phyloP scores from a whole-genome alignment of 257 asterid genomes.

The Henckelia pumila region DNA sequence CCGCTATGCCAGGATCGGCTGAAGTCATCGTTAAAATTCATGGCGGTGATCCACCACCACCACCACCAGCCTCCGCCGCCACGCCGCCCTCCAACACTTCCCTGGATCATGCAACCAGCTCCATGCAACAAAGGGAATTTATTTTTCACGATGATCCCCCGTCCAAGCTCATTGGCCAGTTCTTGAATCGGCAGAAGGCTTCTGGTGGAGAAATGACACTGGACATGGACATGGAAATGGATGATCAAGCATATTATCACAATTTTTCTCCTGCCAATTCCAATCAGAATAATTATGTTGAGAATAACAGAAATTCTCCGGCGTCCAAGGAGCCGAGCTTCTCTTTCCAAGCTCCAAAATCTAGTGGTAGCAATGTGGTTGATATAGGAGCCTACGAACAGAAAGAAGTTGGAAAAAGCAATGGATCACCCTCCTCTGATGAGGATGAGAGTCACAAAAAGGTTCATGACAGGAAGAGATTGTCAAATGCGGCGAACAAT shows the following conservation, averaged over 20 bases:
- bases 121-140: neutral
- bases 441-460: slow-evolving; percentile 24
- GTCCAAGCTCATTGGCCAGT: slow-evolving; percentile 38
- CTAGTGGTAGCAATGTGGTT: slow-evolving; percentile 12
- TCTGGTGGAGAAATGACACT: slow-evolving; percentile 35
- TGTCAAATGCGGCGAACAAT: neutral
- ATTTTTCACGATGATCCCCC: slow-evolving; percentile 41
- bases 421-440: slow-evolving; percentile 28
- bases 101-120: neutral
- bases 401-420: neutral
- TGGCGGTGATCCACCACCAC: slow-evolving; percentile 19
- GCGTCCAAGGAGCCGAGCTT: slow-evolving; percentile 40
- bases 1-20: slow-evolving; percentile 14
- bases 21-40: slow-evolving; percentile 50
- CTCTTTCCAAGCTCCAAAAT: slow-evolving; percentile 35
- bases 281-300: too few relatives aligned
- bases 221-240: slow-evolving; percentile 52
- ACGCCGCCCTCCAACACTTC: neutral
- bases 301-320: neutral
- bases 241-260: neutral
- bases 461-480: slow-evolving; percentile 22
- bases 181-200: slow-evolving; percentile 41
- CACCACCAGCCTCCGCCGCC: too few relatives aligned
- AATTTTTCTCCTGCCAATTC: neutral
- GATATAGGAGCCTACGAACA: slow-evolving; percentile 32